Percentiles rank a stretch among this genome's conserved stretches.
These are phyloP conservation scores for Cryphonectria naterciae DNA, from an alignment of 2,329 filamentous ascomycete genomes.

Conservation along the genomic window DNA sequence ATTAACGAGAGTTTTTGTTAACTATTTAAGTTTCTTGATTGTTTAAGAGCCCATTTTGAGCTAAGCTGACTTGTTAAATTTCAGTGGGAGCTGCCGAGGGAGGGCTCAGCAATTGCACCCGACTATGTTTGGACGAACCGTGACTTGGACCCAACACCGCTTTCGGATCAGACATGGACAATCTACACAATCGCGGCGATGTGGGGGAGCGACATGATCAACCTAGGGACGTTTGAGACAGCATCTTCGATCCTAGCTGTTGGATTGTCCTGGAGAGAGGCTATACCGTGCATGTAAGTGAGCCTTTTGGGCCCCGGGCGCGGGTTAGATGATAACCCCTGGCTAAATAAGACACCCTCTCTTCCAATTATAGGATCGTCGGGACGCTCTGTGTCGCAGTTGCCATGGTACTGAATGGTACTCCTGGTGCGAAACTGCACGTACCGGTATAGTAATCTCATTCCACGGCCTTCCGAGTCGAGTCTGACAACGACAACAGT, in stretches of 20 bases:
- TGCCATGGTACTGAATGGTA: slow-evolving; percentile 53
- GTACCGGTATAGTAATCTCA: slow-evolving; percentile 35
- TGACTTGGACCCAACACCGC: slow-evolving; percentile 43
- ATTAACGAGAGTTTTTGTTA: neutral
- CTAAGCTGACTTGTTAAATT: neutral
- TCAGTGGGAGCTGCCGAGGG: slow-evolving; percentile 23
- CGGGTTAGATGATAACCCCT: slow-evolving; percentile 38
- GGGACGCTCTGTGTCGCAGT: slow-evolving; percentile 64
- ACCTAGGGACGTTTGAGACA: slow-evolving; percentile 41
- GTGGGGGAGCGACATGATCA: slow-evolving; percentile 44
- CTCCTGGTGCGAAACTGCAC: slow-evolving; percentile 51
- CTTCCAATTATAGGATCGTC: slow-evolving; percentile 49
- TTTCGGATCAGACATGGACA: slow-evolving; percentile 43
- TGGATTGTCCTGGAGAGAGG: slow-evolving; percentile 40
- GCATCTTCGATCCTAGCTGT: slow-evolving; percentile 41
- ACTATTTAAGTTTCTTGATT: neutral
- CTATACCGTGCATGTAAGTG: slow-evolving; percentile 23
- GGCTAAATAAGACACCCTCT: neutral
- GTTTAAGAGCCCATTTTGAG: neutral
- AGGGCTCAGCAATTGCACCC: slow-evolving; percentile 18
- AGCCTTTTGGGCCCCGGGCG: slow-evolving; percentile 33
- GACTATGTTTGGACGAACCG: slow-evolving; percentile 32
- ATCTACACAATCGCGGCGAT: slow-evolving; percentile 42
- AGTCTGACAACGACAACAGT: slow-evolving; percentile 31
- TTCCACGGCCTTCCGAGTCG: neutral